A percentile compares a stretch with the other conserved stretches of the same genome.
Evolutionary conservation across 2,329 filamentous ascomycete genomes (phyloP).

Genomic region (Botryotinia narcissicola): DNA sequence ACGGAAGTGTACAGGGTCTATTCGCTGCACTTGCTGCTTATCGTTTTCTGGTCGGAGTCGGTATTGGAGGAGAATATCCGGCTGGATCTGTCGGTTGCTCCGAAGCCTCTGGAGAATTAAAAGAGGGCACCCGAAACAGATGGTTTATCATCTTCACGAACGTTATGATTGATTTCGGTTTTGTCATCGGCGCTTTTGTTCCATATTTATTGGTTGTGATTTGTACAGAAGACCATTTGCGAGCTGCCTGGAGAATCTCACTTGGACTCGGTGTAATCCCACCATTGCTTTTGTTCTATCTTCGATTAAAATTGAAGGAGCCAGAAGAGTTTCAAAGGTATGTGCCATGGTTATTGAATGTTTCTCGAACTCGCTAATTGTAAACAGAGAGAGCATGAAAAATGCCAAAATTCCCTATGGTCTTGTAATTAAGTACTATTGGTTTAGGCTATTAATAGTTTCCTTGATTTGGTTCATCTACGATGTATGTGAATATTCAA

Average conservation of each 20-base stretch:
- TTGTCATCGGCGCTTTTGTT: conserved; percentile 70
- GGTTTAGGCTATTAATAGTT: conserved; percentile 67
- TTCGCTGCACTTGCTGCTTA: conserved; percentile 79
- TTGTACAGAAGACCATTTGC: conserved; percentile 54
- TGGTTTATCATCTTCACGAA: conserved; percentile 94
- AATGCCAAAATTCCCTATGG: conserved; percentile 52
- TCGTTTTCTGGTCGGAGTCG: conserved; percentile 66
- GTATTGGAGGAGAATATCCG: conserved; percentile 81
- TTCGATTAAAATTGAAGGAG: conserved; percentile 73
- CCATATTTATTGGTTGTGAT: conserved; percentile 64
- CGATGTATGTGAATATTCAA: conserved; percentile 49
- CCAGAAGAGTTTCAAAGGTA: conserved; percentile 67
- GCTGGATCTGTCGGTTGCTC: conserved; percentile 81
- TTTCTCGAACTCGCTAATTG: conserved; percentile 11
- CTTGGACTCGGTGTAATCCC: conserved; percentile 79
- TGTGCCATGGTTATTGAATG: neutral
- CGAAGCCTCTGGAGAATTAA: conserved; percentile 80
- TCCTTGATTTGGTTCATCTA: conserved; percentile 83
- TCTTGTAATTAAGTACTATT: conserved; percentile 64
- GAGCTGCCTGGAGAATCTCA: conserved; percentile 77
- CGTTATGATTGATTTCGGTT: conserved; percentile 81
- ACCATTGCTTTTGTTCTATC: conserved; percentile 65
- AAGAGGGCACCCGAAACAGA: conserved; percentile 74
- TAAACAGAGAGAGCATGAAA: conserved; percentile 38
- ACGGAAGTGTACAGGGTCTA: conserved; percentile 66